Conservation (phyloP, 345 rosid species). For the Lepidium didymum region DNA sequence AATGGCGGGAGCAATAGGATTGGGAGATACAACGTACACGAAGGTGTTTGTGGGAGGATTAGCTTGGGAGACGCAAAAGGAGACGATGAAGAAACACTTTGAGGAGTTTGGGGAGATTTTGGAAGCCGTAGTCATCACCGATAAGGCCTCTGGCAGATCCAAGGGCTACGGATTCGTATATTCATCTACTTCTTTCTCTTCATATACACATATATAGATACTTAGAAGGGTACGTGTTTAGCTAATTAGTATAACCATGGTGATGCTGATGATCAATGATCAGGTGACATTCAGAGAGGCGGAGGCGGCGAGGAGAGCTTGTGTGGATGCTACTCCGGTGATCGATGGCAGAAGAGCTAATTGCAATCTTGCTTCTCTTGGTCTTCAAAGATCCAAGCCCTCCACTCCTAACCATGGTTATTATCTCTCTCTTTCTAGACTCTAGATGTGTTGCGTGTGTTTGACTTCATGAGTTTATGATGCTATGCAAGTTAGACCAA, state of each 20-base stretch:
- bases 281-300: conserved; percentile 90
- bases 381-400: conserved; percentile 96
- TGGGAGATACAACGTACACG: conserved; percentile 86
- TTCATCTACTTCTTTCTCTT: conserved; percentile 3
- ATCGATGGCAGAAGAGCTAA: conserved; percentile 97
- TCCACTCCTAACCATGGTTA: conserved; percentile 87
- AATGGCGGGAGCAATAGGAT: conserved; percentile 30
- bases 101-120: conserved; percentile 95
- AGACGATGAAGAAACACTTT: conserved; percentile 88
- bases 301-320: conserved; percentile 88
- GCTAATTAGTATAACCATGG: background rate
- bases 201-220: background rate
- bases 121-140: conserved; percentile 97
- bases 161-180: conserved; percentile 94
- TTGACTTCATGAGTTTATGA: background rate
- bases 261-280: background rate
- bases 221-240: background rate
- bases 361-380: conserved; percentile 90
- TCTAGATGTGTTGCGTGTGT: background rate
- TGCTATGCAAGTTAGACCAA: background rate
- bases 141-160: conserved; percentile 96
- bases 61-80: conserved; percentile 99
- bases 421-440: background rate
- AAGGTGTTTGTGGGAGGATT: conserved; percentile 95
- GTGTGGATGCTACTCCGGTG: conserved; percentile 90